Evolutionary conservation across 352 stramenopile species (phyloP), one percentile per base, ranked within the genome.

Genomic region (Phytopythium sindhum): DNA sequence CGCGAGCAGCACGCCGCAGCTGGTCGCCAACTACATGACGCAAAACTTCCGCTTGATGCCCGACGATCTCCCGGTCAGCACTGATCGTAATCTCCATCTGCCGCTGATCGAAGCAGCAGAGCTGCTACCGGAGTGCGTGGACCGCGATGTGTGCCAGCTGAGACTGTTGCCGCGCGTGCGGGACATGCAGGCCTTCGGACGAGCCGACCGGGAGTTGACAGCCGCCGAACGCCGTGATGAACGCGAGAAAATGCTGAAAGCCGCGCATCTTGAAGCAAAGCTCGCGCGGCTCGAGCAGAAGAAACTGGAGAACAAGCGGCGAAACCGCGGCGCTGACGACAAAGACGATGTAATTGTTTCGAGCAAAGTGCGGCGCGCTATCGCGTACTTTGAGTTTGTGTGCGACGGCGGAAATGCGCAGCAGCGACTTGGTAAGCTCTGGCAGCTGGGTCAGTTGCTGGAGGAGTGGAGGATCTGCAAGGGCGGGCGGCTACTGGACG

Each of bases 391-490:
- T 33, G 66, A 86, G 15, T 86, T 84, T 59, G 64, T 85, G 6
- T 74, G 80, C 51, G 83, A 91, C 5, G 72, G 67, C 23, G 87
- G 77, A 0, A 80, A 74, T 61, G 77, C 87, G 41, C 63, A 88
- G 48, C 73, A 83, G 45, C 72, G 81, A 2, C 74, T 94, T 15
- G 75, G 76, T 12, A 94, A 91, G 63, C 64, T 94, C 24, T 94
- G 81, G 83, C 75, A 87, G 61, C 84, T 81, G 57, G 78, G 84
- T 54, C 83, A 94, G 64, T 65, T 80, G 29, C 66, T 94, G 23
- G 81, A 92, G 58, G 78, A 92, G 69, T 88, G 77, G 75, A 91
- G 89, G 44, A 66, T 92, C n/a, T 78, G 79, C 57, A 91, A 90
- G 67, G 61, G 63, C 24, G 86, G 86, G 0, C 74, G 84, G 14